Evolutionary conservation across 352 stramenopile species (phyloP), one percentile per base, ranked within the genome.

Genomic region (Globisporangium lucens): DNA sequence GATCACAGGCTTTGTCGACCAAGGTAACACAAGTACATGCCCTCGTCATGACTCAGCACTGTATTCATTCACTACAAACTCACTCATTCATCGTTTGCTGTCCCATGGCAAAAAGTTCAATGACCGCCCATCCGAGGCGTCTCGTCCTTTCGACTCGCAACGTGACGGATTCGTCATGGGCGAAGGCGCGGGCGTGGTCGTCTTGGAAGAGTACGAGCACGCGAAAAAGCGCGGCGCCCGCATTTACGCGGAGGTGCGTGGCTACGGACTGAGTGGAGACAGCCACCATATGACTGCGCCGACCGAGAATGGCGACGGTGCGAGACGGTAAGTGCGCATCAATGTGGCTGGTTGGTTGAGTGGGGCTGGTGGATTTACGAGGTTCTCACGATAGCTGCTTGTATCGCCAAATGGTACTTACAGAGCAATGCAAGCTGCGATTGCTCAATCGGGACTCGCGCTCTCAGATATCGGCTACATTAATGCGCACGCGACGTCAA

Each of bases 401-500:
- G 95, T 87, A 3, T 75, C 78, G 17, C 6, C 4, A 55, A 13
- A 35, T 4, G 10, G 30, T 43, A 27, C 20, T 38, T 67, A 65
- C 71, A 89, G 75, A 68, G 94, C 95, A 13, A 99, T 99, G 97
- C 49, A 83, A 56, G 84, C 91, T 33, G 96, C 97, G 10, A 66
- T 99, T 38, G 67, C 74, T 36, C 81, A 96, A 69, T 89, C 92
- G 1, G 83, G 80, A 2, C 65, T 97, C 24, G 63, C 73, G 7
- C 38, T 83, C n/a, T 87, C 91, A 30, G 86, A 97, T 55, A 90
- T 99, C 27, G 95, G 97, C 33, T 99, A 99, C 73, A 93, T 99
- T 43, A 99, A 99, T 69, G 95, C 97, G 4, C 98, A 99, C 72
- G 97, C 97, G 4, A 99, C 98, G 8, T 98, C 93, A n/a, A 99